These are phyloP conservation scores for Heritiera fomes DNA, from an alignment of 345 rosid species.

Conservation along the genomic window DNA sequence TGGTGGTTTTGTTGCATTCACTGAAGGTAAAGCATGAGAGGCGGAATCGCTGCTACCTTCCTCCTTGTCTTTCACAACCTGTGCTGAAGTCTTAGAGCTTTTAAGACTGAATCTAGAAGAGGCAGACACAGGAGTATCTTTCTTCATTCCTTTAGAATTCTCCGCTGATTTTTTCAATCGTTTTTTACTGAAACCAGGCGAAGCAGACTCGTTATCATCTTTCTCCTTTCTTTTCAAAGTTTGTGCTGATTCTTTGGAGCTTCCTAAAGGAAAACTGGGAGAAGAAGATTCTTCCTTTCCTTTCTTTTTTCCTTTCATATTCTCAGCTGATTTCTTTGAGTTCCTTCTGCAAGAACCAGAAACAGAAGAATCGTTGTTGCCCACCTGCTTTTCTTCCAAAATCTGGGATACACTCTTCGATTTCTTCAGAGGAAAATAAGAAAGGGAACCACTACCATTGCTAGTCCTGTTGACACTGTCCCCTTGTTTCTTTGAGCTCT, in stretches of 20 bases:
- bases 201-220: not conserved
- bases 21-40: not conserved
- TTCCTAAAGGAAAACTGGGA: constrained; percentile 9
- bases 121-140: not conserved
- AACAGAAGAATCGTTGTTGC: not conserved
- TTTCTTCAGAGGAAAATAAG: constrained; percentile 15
- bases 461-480: not conserved
- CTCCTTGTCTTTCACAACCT: not conserved
- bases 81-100: not conserved
- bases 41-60: constrained; percentile 1
- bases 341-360: not conserved
- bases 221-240: constrained; percentile 11
- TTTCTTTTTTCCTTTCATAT: not conserved
- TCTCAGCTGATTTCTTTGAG: constrained; percentile 10
- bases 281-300: not conserved
- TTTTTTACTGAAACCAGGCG: constrained; percentile 1
- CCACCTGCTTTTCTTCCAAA: constrained; percentile 17
- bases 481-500: constrained; percentile 13
- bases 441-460: not conserved
- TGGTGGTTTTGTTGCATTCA: not conserved
- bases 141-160: not conserved
- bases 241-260: not conserved
- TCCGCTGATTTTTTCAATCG: not conserved
- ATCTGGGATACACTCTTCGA: constrained; percentile 24
- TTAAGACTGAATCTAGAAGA: not conserved